These are phyloP conservation scores for Corynespora cassiicola DNA, from an alignment of 2,329 filamentous ascomycete species.

Conservation along the genomic window DNA sequence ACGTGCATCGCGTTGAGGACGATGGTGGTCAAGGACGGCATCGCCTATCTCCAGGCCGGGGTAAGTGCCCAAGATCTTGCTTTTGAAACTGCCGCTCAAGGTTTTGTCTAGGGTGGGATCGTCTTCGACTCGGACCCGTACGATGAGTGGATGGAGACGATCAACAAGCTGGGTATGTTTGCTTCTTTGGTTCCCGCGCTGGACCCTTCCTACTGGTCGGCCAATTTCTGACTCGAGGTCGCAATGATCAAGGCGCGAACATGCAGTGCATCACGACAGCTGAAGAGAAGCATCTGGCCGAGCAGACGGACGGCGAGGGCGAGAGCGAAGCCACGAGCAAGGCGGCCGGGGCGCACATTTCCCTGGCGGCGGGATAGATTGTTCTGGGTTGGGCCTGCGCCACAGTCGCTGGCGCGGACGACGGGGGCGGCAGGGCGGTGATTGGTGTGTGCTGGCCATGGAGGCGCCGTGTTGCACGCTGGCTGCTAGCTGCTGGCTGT, in stretches of 20 bases:
- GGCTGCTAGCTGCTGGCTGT: neutral
- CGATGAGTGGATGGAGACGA: slow-evolving; percentile 94
- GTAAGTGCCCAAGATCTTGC: slow-evolving; percentile 64
- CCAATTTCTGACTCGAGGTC: slow-evolving; percentile 21
- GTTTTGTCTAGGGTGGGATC: slow-evolving; percentile 38
- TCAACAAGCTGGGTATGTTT: slow-evolving; percentile 81
- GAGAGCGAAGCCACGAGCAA: slow-evolving; percentile 7
- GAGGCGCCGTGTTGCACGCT: neutral
- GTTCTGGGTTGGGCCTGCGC: slow-evolving; percentile 34
- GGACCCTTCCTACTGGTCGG: too few species aligned
- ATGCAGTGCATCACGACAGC: slow-evolving; percentile 87
- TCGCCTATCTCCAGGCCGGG: slow-evolving; percentile 87
- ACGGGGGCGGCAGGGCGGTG: neutral
- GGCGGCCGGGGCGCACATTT: slow-evolving; percentile 26
- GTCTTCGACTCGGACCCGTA: slow-evolving; percentile 78
- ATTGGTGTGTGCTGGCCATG: slow-evolving; percentile 1
- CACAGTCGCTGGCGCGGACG: slow-evolving; percentile 15
- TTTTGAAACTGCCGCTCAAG: slow-evolving; percentile 22
- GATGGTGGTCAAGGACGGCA: slow-evolving; percentile 90
- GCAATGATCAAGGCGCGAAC: slow-evolving; percentile 63
- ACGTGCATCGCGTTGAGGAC: slow-evolving; percentile 79
- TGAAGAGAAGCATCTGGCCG: slow-evolving; percentile 70
- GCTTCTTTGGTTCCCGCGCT: slow-evolving; percentile 7
- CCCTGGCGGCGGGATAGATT: slow-evolving; percentile 36
- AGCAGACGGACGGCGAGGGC: slow-evolving; percentile 43